phyloP scores from a whole-genome alignment of 352 stramenopile genomes.

The Globisporangium okanoganense region DNA sequence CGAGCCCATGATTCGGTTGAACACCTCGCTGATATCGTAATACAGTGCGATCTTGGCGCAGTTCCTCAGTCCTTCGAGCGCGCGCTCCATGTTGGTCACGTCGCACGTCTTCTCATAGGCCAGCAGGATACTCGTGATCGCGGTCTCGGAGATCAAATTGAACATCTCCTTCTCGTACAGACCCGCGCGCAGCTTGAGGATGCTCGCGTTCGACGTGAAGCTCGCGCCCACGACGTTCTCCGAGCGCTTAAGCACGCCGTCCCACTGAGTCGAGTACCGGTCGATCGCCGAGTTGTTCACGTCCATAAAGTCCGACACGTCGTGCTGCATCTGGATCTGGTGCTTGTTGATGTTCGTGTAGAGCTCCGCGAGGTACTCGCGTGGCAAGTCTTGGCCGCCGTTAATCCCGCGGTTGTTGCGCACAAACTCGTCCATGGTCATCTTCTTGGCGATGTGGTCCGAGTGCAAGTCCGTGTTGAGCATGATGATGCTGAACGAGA shows the following conservation, averaged over 20 bases:
- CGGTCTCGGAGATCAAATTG: constrained; percentile 71
- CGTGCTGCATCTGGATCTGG: constrained; percentile 88
- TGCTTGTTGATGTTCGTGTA: constrained; percentile 82
- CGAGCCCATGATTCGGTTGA: constrained; percentile 82
- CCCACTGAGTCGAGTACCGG: constrained; percentile 86
- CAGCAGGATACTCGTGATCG: constrained; percentile 75
- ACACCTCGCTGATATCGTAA: constrained; percentile 72
- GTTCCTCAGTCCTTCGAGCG: constrained; percentile 76
- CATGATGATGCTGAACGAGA: constrained; percentile 99
- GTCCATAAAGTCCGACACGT: constrained; percentile 81
- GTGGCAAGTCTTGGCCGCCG: constrained; percentile 66
- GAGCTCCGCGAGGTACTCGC: constrained; percentile 62
- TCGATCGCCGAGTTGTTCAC: constrained; percentile 58
- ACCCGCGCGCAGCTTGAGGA: constrained; percentile 78
- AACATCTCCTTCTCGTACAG: constrained; percentile 90
- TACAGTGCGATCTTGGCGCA: constrained; percentile 86
- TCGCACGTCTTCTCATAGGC: constrained; percentile 86
- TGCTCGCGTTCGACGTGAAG: constrained; percentile 84
- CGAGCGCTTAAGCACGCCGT: constrained; percentile 81
- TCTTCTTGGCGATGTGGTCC: constrained; percentile 86
- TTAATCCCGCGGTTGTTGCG: constrained; percentile 88
- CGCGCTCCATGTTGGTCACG: constrained; percentile 78
- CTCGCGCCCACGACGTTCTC: constrained; percentile 85
- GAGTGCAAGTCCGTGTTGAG: constrained; percentile 99
- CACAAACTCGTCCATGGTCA: constrained; percentile 85